Evolutionary conservation across 2,329 filamentous ascomycete genomes (phyloP), one percentile per base, ranked within the genome.

Genomic region (Cercospora citrullina): DNA sequence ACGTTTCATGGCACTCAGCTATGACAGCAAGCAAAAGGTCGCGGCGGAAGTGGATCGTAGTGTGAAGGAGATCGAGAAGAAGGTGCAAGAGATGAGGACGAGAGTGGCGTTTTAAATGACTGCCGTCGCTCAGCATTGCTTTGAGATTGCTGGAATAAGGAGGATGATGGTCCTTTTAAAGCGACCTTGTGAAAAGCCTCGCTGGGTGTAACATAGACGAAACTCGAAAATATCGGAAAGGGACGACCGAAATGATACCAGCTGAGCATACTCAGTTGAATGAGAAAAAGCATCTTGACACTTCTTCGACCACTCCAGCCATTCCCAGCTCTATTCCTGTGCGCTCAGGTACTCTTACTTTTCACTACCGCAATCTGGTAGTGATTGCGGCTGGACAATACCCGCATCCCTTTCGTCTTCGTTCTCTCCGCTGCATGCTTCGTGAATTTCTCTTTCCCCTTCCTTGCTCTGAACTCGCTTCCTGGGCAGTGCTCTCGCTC

Each of bases 1-100:
- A 84, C 87, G 93, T 73, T 99, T 93, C 80, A 88, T 93, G 67
- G 82, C 95, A 68, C 84, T 99, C 69, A 86, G 91, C 28, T 91
- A 90, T 73, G 94, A 97, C 75, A 94, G 92, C 84, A 97, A 97
- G 85, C 89, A 93, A 80, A 93, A 94, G 87, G 96, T 99, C 82
- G 94, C 94, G 2, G 93, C 87, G 61, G 94, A 98, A 80, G 81
- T 98, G 73, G 95, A 98, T 80, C 89, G 95, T 67, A 94, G 92
- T 51, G 89, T 97, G 65, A 84, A 93, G 74, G 92, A 98, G 81
- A 95, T 99, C 76, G 96, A 99, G 84, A 89, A 95, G 76, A 97
- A 97, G 83, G 94, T 99, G 77, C 72, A 73, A 58, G 78, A 80
- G 72, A 79, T 79, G 77, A 75, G 78, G 69, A 76, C 73, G 18